phyloP scores from a whole-genome alignment of 345 rosid species.

The Psidium guajava region DNA sequence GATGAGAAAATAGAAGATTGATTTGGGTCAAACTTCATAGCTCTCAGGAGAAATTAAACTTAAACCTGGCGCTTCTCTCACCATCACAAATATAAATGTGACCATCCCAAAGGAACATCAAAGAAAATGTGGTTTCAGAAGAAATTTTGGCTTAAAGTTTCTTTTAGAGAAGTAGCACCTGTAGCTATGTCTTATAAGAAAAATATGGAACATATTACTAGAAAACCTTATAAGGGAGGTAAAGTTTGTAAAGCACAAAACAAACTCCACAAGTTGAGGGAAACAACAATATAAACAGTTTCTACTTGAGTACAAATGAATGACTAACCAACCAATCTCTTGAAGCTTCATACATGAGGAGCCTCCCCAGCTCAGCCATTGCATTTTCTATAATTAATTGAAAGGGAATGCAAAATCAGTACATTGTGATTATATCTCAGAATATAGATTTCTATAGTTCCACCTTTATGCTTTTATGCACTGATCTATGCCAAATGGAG shows the following conservation, averaged over 20 bases:
- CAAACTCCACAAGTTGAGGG: not conserved
- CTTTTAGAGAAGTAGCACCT: not conserved
- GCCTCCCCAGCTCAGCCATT: constrained; percentile 86
- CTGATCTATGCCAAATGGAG: not conserved
- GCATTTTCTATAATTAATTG: constrained; percentile 47
- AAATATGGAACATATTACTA: not conserved
- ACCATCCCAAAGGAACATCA: not conserved
- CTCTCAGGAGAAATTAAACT: not conserved
- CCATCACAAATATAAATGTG: not conserved
- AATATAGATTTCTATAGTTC: not conserved
- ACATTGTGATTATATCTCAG: not conserved
- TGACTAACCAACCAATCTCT: constrained; percentile 83
- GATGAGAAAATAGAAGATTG: not conserved
- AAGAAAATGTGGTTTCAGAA: not conserved
- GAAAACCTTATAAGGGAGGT: not conserved
- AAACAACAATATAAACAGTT: not conserved
- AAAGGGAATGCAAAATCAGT: not conserved
- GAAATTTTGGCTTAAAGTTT: not conserved
- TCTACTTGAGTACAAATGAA: not conserved
- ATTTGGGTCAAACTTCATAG: not conserved
- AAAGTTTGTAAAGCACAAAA: not conserved
- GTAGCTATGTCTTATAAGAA: not conserved
- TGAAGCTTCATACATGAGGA: constrained; percentile 82
- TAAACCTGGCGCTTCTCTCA: not conserved
- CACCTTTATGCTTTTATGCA: not conserved